A percentile compares a stretch with the other conserved stretches of the same genome.
Conservation (phyloP, 257 asterid genomes). For the Solanum pinnatisectum region DNA sequence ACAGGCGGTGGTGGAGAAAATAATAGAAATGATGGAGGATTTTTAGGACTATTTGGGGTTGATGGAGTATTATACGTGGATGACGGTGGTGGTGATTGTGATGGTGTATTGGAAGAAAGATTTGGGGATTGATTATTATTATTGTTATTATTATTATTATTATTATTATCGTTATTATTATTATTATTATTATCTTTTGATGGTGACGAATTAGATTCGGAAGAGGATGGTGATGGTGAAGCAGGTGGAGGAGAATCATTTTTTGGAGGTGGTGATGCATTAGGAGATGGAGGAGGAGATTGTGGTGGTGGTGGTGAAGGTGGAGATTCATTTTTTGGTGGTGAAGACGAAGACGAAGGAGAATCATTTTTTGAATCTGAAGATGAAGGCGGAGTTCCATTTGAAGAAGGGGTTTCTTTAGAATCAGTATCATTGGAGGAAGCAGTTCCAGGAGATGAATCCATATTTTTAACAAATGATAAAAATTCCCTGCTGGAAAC, state of each 20-base stretch:
- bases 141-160: not conserved
- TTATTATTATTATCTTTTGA: not conserved
- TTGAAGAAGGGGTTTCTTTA: not conserved
- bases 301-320: conserved; percentile 4
- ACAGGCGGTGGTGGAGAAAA: conserved; percentile 2
- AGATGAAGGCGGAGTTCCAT: conserved; percentile 11
- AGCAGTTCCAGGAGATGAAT: not conserved
- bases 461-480: not conserved
- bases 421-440: not conserved
- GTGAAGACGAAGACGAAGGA: not conserved
- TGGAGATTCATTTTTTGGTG: conserved; percentile 2
- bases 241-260: conserved; percentile 1
- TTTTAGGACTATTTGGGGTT: not conserved
- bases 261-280: not conserved
- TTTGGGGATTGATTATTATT: not conserved
- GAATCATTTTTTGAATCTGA: not conserved
- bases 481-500: not conserved
- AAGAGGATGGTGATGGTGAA: not conserved
- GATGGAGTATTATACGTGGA: not conserved
- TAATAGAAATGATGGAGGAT: not conserved
- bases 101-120: not conserved
- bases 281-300: conserved; percentile 9
- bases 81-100: conserved; percentile 8
- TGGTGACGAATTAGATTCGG: not conserved
- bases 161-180: too few species aligned